Conservation (phyloP, 2,329 filamentous ascomycete species). For the Alternaria sp. region DNA sequence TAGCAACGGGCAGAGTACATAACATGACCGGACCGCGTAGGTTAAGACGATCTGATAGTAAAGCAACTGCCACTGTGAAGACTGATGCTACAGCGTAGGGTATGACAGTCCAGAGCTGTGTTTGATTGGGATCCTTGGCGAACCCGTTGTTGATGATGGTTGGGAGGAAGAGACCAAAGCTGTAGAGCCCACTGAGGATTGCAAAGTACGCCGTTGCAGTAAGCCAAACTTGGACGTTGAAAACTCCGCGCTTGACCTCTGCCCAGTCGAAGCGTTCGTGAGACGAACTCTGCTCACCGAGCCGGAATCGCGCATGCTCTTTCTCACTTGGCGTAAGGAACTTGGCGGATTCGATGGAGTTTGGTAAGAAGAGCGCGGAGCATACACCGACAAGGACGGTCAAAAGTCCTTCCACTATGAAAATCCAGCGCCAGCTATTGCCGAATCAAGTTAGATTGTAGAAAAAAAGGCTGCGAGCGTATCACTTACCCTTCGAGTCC, state of each 20-base stretch:
- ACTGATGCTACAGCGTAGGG: constrained; percentile 69
- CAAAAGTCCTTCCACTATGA: constrained; percentile 65
- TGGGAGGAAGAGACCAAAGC: constrained; percentile 71
- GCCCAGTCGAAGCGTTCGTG: constrained; percentile 66
- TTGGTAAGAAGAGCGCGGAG: constrained; percentile 65
- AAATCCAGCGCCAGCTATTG: constrained; percentile 67
- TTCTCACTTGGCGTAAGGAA: constrained; percentile 65
- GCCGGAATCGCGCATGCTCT: constrained; percentile 57
- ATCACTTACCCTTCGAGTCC: constrained; percentile 55
- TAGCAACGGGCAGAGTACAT: constrained; percentile 68
- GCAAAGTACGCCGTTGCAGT: constrained; percentile 69
- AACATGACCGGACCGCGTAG: constrained; percentile 70
- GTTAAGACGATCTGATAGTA: constrained; percentile 68
- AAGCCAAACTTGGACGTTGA: constrained; percentile 70
- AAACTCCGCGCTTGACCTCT: constrained; percentile 68
- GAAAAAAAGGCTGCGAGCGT: background rate
- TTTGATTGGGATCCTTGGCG: constrained; percentile 63
- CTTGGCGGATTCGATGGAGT: constrained; percentile 61
- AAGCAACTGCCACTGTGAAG: constrained; percentile 61
- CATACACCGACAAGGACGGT: constrained; percentile 63
- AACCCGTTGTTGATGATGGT: constrained; percentile 69
- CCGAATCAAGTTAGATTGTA: too few species aligned
- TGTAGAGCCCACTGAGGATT: constrained; percentile 66
- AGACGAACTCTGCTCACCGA: constrained; percentile 48
- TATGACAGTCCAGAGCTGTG: constrained; percentile 70